Percentiles rank a stretch among this genome's conserved stretches.
These are phyloP conservation scores for Lichtheimia hyalospora DNA, from an alignment of 371 early-diverging fungal genomes.

Conservation along the genomic window DNA sequence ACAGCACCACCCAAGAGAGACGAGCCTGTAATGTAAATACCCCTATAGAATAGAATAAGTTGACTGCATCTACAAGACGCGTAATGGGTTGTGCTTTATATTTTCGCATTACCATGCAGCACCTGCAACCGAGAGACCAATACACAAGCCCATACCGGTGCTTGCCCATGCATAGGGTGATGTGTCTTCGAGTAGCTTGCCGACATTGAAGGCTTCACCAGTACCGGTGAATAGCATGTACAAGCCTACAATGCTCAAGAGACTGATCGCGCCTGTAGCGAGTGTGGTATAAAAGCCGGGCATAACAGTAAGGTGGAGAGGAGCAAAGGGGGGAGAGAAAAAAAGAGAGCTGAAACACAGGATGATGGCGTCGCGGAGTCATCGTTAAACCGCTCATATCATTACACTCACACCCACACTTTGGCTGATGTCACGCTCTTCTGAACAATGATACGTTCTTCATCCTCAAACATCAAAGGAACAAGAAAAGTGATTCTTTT, in stretches of 20 bases:
- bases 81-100: not conserved
- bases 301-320: constrained; percentile 3
- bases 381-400: too few species aligned
- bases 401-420: too few species aligned
- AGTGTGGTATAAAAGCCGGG: constrained; percentile 30
- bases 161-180: constrained; percentile 92
- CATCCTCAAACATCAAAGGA: too few species aligned
- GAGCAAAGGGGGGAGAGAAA: not conserved
- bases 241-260: constrained; percentile 55
- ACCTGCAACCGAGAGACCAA: constrained; percentile 91
- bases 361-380: not conserved
- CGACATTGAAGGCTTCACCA: constrained; percentile 86
- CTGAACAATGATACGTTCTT: too few species aligned
- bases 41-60: constrained; percentile 56
- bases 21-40: constrained; percentile 93
- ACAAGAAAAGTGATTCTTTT: too few species aligned
- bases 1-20: constrained; percentile 93
- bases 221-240: constrained; percentile 86
- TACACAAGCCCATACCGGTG: constrained; percentile 84
- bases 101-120: constrained; percentile 83
- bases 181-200: constrained; percentile 71
- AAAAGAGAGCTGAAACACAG: not conserved
- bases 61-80: not conserved
- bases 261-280: constrained; percentile 27
- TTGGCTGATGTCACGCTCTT: too few species aligned